Evolutionary conservation across 352 stramenopile species (phyloP).

Genomic region (Globisporangium nodosum): DNA sequence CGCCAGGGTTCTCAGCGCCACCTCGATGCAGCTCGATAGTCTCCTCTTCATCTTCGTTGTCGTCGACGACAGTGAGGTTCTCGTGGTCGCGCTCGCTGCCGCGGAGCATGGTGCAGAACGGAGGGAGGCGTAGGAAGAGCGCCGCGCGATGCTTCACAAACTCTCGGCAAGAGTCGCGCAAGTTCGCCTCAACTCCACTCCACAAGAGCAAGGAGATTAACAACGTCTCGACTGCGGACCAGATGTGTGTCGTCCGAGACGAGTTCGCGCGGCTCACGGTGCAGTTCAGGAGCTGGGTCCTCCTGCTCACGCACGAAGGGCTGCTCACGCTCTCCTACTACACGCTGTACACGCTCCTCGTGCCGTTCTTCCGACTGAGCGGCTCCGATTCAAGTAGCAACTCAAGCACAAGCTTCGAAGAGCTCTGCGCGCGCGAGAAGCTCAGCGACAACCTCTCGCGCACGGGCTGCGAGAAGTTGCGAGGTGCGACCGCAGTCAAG

Average conservation of each 20-base stretch:
- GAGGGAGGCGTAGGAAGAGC: not conserved
- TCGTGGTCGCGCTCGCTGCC: not conserved
- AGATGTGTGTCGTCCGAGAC: constrained; percentile 40
- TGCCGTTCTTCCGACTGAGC: constrained; percentile 23
- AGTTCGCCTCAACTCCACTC: not conserved
- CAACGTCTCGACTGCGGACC: no score
- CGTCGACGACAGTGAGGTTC: constrained; percentile 14
- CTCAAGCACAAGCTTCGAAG: constrained; percentile 14
- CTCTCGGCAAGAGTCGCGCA: no score
- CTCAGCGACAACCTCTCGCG: constrained; percentile 38
- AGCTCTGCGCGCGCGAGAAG: constrained; percentile 24
- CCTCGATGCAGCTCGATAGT: constrained; percentile 24
- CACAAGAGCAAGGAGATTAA: not conserved
- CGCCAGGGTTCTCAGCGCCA: constrained; percentile 12
- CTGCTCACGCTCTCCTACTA: constrained; percentile 35
- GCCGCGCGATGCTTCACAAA: no score
- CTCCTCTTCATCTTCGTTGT: constrained; percentile 33
- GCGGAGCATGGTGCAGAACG: constrained; percentile 1
- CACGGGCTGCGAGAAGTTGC: constrained; percentile 33
- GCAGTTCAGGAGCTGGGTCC: constrained; percentile 38
- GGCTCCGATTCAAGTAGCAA: not conserved
- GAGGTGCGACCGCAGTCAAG: constrained; percentile 16
- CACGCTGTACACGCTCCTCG: constrained; percentile 30
- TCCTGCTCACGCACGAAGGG: constrained; percentile 31
- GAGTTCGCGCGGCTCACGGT: constrained; percentile 40